Evolutionary conservation across 2,329 filamentous ascomycete genomes (phyloP).

Genomic region (Aspergillus sp.): DNA sequence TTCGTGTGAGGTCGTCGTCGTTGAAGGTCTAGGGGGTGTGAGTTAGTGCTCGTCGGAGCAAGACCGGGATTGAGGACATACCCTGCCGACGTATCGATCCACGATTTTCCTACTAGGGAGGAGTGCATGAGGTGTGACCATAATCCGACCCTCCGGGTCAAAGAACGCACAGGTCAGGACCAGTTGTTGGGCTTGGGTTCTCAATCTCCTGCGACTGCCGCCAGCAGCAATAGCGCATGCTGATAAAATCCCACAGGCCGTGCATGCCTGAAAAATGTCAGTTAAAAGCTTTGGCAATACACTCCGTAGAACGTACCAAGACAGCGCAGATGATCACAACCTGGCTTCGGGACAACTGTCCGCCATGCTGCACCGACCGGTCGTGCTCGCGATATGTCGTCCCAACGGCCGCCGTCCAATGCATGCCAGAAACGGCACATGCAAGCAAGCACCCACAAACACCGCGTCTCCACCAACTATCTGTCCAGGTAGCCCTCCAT

Average conservation of each 20-base stretch:
- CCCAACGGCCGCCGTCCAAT: constrained; percentile 75
- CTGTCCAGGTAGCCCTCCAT: constrained; percentile 72
- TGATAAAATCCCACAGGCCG: constrained; percentile 61
- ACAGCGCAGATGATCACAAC: constrained; percentile 73
- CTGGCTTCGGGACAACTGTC: constrained; percentile 56
- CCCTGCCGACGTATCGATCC: constrained; percentile 68
- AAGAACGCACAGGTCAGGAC: constrained; percentile 47
- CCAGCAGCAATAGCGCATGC: constrained; percentile 56
- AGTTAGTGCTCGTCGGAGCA: constrained; percentile 9
- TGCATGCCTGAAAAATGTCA: constrained; percentile 51
- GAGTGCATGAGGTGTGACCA: constrained; percentile 46
- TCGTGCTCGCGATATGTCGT: constrained; percentile 64
- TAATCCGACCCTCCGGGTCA: constrained; percentile 42
- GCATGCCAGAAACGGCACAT: constrained; percentile 78
- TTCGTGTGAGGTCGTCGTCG: constrained; percentile 71
- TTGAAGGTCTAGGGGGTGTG: constrained; percentile 49
- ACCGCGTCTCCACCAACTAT: constrained; percentile 72
- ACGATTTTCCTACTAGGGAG: constrained; percentile 67
- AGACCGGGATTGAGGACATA: constrained; percentile 26
- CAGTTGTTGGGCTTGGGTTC: constrained; percentile 61
- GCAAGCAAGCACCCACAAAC: constrained; percentile 68
- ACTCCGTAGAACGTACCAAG: constrained; percentile 52
- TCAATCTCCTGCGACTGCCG: constrained; percentile 53
- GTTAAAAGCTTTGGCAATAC: background rate
- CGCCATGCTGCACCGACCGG: constrained; percentile 38